Percentiles rank a stretch among this genome's conserved stretches.
Conservation (phyloP, 2,329 filamentous ascomycete species). For the Chalaropsis thielavioides region DNA sequence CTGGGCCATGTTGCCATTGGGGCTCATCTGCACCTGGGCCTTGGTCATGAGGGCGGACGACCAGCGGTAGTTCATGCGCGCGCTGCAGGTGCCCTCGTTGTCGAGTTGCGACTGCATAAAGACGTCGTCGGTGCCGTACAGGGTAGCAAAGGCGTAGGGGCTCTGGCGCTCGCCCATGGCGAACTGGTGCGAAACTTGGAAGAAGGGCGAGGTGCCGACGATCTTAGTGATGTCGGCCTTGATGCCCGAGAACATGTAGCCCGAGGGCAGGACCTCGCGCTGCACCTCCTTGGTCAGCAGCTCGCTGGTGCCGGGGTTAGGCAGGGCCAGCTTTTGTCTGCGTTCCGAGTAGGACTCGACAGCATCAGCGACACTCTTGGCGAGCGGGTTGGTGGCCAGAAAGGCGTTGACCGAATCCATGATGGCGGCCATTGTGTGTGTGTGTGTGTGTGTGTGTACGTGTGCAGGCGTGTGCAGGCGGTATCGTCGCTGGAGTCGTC, state of each 20-base stretch:
- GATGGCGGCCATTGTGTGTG: conserved; percentile 35
- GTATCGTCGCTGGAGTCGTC: background rate
- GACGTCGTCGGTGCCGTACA: conserved; percentile 88
- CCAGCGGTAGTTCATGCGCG: conserved; percentile 91
- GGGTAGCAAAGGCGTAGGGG: conserved; percentile 85
- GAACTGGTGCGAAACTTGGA: conserved; percentile 95
- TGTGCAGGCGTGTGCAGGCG: background rate
- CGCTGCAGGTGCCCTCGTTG: conserved; percentile 75
- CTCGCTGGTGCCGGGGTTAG: conserved; percentile 88
- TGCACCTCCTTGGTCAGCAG: conserved; percentile 81
- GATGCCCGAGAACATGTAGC: conserved; percentile 92
- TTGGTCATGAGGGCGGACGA: conserved; percentile 67
- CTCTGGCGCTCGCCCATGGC: conserved; percentile 85
- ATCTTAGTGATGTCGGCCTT: conserved; percentile 93
- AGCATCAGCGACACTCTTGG: conserved; percentile 56
- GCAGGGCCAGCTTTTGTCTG: conserved; percentile 73
- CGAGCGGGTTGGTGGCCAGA: conserved; percentile 59
- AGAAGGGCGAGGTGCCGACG: conserved; percentile 83
- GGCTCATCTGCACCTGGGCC: conserved; percentile 72
- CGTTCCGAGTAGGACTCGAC: conserved; percentile 71
- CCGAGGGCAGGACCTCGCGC: conserved; percentile 90
- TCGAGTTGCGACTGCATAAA: conserved; percentile 94
- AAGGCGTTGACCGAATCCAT: conserved; percentile 44
- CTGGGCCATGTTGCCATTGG: conserved; percentile 36
- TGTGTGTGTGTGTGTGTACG: background rate